Conservation (phyloP, 1,284 basidiomycete species). For the Porphyrellus sp. region DNA sequence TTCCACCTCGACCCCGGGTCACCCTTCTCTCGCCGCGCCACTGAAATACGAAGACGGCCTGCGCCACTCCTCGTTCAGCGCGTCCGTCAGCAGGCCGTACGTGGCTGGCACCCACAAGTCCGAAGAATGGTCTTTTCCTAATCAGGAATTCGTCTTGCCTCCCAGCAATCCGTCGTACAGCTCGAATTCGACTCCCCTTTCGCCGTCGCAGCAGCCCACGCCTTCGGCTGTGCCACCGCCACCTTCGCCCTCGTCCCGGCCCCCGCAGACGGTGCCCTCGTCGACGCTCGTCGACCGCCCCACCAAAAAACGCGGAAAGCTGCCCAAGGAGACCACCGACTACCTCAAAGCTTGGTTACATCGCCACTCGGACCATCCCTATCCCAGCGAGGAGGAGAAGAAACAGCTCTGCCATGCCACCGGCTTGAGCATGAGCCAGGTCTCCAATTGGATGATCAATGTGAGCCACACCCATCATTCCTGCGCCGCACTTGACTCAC, state of each 20-base stretch:
- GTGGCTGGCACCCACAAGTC: conserved; percentile 27
- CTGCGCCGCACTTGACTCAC: conserved; percentile 9
- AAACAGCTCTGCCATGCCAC: conserved; percentile 83
- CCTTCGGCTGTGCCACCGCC: conserved; percentile 38
- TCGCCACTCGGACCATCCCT: conserved; percentile 84
- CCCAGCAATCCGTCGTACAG: conserved; percentile 26
- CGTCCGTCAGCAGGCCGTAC: conserved; percentile 44
- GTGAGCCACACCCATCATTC: conserved; percentile 44
- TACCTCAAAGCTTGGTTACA: conserved; percentile 89
- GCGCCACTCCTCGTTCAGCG: conserved; percentile 61
- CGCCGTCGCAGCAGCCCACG: conserved; percentile 33
- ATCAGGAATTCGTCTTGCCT: conserved; percentile 34
- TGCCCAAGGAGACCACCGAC: conserved; percentile 87
- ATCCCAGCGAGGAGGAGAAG: conserved; percentile 89
- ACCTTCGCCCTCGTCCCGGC: conserved; percentile 45
- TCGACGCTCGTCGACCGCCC: conserved; percentile 68
- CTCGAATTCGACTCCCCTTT: conserved; percentile 24
- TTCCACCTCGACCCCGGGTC: conserved; percentile 53
- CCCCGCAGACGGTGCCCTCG: conserved; percentile 48
- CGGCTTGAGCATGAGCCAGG: conserved; percentile 83
- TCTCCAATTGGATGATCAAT: conserved; percentile 91
- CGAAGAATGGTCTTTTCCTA: conserved; percentile 44
- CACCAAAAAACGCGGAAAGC: conserved; percentile 77
- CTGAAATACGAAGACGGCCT: conserved; percentile 64
- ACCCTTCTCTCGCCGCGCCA: conserved; percentile 35